Evolutionary conservation across 139 green algal species (phyloP).

Genomic region (Spirogloea muscicola): DNA sequence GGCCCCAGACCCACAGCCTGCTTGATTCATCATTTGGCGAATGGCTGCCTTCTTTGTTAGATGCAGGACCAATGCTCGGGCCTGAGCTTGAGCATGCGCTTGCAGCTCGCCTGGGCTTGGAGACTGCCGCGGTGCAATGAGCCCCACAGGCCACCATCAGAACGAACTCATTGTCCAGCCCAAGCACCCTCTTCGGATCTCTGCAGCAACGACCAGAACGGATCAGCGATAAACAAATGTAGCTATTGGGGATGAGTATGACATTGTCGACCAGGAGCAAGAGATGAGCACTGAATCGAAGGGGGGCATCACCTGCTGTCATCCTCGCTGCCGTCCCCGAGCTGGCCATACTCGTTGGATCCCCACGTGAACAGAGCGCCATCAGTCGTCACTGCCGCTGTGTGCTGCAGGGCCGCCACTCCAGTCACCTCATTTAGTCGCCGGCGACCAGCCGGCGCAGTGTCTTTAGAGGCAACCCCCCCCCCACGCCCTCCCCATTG

Average conservation of each 20-base stretch:
- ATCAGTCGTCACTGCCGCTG: slow-evolving; percentile 47
- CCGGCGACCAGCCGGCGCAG: no score
- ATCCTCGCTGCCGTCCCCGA: slow-evolving; percentile 41
- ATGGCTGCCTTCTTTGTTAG: slow-evolving; percentile 3
- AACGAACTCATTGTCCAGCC: slow-evolving; percentile 6
- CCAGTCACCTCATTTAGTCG: no score
- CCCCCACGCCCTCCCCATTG: no score
- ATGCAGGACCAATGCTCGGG: no score
- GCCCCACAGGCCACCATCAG: slow-evolving; percentile 11
- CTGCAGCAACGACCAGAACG: no score
- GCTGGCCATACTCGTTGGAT: slow-evolving; percentile 54
- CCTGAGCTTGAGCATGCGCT: no score
- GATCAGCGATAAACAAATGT: no score
- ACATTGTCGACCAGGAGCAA: no score
- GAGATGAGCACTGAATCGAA: neutral
- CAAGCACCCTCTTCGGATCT: slow-evolving; percentile 3
- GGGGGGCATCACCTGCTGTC: no score
- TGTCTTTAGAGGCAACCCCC: no score
- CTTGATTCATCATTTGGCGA: no score
- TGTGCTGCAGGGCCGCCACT: slow-evolving; percentile 59
- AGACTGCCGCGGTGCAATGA: slow-evolving; percentile 21
- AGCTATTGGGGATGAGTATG: no score
- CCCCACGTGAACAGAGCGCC: slow-evolving; percentile 66
- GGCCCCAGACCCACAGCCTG: slow-evolving; percentile 33
- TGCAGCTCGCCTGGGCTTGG: neutral